A percentile compares a stretch with the other conserved stretches of the same genome.
Conservation (phyloP, 1,284 basidiomycete species). For the Cronartium quercuum region DNA sequence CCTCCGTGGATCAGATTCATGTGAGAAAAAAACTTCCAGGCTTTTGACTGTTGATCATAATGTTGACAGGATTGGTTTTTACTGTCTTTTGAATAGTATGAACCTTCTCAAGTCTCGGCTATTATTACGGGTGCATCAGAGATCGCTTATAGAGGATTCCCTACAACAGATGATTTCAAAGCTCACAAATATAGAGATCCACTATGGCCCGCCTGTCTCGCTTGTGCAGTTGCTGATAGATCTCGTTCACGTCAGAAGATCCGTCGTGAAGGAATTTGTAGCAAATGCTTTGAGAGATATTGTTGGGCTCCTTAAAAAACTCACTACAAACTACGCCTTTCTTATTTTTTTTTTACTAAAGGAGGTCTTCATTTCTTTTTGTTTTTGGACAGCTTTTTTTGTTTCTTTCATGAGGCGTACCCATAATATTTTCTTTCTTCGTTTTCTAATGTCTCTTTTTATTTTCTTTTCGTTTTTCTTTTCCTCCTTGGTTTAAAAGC, state of each 20-base stretch:
- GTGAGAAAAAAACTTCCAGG: slow-evolving; percentile 2
- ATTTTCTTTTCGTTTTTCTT: no score
- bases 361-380: no score
- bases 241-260: slow-evolving; percentile 2
- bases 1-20: slow-evolving; percentile 12
- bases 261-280: slow-evolving; percentile 12
- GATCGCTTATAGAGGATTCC: slow-evolving; percentile 22
- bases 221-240: slow-evolving; percentile 28
- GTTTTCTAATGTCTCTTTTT: no score
- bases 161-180: background rate
- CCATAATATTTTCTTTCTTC: no score
- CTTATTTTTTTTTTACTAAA: no score
- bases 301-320: slow-evolving; percentile 28
- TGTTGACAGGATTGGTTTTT: no score
- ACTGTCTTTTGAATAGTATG: slow-evolving; percentile 11
- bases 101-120: background rate
- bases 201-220: slow-evolving; percentile 26
- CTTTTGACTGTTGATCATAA: no score
- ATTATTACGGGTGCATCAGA: slow-evolving; percentile 18
- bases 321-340: no score
- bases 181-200: slow-evolving; percentile 16
- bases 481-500: no score
- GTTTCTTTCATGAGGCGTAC: no score
- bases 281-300: slow-evolving; percentile 27
- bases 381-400: no score